These are phyloP conservation scores for Otatea glauca DNA, from an alignment of 176 grass and related monocot genomes.

Conservation along the genomic window DNA sequence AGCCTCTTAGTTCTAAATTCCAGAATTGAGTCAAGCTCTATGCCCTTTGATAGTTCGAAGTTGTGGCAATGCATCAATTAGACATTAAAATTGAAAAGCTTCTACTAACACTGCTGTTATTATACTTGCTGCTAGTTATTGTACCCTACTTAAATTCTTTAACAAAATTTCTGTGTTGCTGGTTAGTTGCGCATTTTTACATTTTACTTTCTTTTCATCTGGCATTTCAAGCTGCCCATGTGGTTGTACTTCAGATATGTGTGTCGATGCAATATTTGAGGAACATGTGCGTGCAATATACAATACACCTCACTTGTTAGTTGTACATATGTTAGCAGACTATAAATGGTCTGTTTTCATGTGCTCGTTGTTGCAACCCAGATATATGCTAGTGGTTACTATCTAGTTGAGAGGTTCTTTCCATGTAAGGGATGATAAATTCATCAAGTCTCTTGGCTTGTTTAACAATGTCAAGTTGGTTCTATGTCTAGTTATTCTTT, in stretches of 20 bases:
- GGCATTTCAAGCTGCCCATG: neutral
- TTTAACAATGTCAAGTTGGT: constrained; percentile 40
- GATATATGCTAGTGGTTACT: neutral
- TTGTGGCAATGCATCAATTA: neutral
- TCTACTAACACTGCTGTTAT: neutral
- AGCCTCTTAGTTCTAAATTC: neutral
- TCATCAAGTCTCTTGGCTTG: constrained; percentile 15
- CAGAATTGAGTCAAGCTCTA: constrained; percentile 1
- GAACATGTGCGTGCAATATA: neutral
- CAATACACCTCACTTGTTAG: neutral
- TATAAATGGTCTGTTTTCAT: constrained; percentile 10
- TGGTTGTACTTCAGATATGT: neutral
- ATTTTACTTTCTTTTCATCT: neutral
- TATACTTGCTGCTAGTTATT: neutral
- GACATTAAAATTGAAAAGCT: neutral
- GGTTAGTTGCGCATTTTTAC: neutral
- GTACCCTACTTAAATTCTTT: neutral
- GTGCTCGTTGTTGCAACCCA: neutral
- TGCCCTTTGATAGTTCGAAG: neutral
- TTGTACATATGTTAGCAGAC: constrained; percentile 15
- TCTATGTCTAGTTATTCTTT: constrained; percentile 1
- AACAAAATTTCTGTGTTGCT: neutral
- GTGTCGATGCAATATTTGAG: neutral
- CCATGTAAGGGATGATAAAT: neutral
- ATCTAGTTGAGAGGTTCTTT: constrained; percentile 12